Evolutionary conservation across 2,329 filamentous ascomycete genomes (phyloP).

Genomic region (Diplocarpon mali): DNA sequence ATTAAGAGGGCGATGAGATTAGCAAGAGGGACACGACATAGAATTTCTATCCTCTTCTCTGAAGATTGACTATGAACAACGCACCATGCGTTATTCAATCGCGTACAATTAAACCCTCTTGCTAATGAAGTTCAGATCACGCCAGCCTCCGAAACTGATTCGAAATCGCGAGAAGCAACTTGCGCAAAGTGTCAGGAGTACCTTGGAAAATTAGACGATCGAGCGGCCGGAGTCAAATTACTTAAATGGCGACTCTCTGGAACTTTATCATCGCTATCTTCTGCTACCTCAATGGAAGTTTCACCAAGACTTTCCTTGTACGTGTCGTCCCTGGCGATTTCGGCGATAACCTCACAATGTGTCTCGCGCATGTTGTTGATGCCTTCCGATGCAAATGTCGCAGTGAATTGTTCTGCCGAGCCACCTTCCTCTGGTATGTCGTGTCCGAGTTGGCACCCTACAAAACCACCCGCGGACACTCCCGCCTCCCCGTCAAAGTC

Average conservation of each 20-base stretch:
- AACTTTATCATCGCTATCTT: background rate
- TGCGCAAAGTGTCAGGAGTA: background rate
- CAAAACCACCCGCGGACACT: no score
- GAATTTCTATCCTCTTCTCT: background rate
- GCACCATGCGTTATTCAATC: background rate
- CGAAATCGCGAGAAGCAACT: background rate
- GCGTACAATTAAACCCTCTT: conserved; percentile 7
- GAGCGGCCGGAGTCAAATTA: background rate
- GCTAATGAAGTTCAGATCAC: conserved; percentile 8
- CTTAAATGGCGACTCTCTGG: background rate
- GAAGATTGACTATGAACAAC: background rate
- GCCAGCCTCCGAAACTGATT: background rate
- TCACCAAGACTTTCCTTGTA: conserved; percentile 2
- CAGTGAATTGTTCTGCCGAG: no score
- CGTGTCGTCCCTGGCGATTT: conserved; percentile 12
- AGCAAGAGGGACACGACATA: conserved; percentile 35
- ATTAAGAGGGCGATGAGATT: conserved; percentile 38
- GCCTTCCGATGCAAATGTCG: conserved; percentile 4
- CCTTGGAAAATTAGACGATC: background rate
- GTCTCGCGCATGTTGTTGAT: conserved; percentile 12
- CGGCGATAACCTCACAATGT: conserved; percentile 13
- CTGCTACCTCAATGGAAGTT: background rate
- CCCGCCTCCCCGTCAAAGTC: background rate
- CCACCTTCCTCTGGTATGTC: no score
- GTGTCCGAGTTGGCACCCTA: no score